Base-by-base conservation (phyloP, 1,284 basidiomycete genomes). In the Ganoderma lucidum region DNA sequence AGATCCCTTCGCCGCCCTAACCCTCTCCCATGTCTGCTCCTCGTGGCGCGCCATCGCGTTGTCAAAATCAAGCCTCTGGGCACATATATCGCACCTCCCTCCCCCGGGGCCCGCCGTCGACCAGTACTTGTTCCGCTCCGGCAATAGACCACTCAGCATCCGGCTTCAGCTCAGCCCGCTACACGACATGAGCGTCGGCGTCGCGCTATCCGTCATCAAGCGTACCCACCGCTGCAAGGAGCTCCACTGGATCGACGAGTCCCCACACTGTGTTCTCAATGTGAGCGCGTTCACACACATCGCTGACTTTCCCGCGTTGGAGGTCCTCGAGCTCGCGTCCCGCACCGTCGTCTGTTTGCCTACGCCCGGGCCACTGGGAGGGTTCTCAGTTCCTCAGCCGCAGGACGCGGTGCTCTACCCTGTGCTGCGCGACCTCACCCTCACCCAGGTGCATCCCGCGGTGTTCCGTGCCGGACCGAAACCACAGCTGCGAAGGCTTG, bases 241-340 rank as follows among this genome's bases (percentile, higher is more conserved):
- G 35, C n/a, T 59, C 19, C 56, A 59, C 3, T 59, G 32, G 32
- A 19, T 39, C 9, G 56, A 59, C 35, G 19, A 39, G 5, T 59
- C 56, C 19, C 30, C 30, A 2, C 35, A 6, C 9, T 59, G 35
- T 17, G 19, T 59, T 9, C 17, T 35, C 56, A 59, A 59, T 19
- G 32, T 39, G 30, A 39, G 56, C n/a, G 56, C 56, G 15, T 35
- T 59, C 35, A 23, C 19, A 15, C 15, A 3, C 0, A 39, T 35
- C 19, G 35, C 35, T 5, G 35, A 5, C 8, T 59, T 59, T 59
- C 35, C 56, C 2, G 9, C n/a, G 8, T 23, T 59, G 37, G 19
- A 59, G 35, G 56, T 37, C 3, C 35, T 59, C 19, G 56, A 39
- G 56, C 56, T 59, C 56, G 56, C 35, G 19, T 59, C 56, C 35